A percentile compares a stretch with the other conserved stretches of the same genome.
phyloP scores from a whole-genome alignment of 1,284 basidiomycete species.

The Ustilago loliicola region DNA sequence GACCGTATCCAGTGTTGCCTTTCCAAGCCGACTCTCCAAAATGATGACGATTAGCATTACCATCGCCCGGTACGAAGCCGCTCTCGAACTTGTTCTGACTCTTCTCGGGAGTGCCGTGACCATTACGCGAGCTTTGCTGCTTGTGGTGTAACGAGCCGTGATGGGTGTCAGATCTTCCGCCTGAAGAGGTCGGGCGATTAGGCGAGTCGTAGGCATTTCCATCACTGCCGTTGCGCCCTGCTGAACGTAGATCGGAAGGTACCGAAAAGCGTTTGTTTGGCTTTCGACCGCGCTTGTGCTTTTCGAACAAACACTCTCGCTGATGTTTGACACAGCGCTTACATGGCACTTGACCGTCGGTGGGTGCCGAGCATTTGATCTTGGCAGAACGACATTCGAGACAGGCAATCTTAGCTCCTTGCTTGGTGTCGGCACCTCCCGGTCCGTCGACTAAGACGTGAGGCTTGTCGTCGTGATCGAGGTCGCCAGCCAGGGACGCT shows the following conservation, averaged over 20 bases:
- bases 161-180: conserved; percentile 27
- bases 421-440: conserved; percentile 60
- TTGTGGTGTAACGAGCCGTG: conserved; percentile 11
- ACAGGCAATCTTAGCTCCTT: conserved; percentile 60
- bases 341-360: conserved; percentile 61
- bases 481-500: conserved; percentile 19
- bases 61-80: conserved; percentile 17
- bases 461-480: conserved; percentile 48
- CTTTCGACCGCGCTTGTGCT: conserved; percentile 61
- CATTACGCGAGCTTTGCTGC: conserved; percentile 24
- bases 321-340: conserved; percentile 60
- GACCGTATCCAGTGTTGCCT: conserved; percentile 18
- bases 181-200: conserved; percentile 27
- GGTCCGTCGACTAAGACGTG: conserved; percentile 61
- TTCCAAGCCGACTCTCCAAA: conserved; percentile 29
- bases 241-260: conserved; percentile 41
- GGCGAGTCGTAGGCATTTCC: conserved; percentile 19
- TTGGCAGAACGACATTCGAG: conserved; percentile 62
- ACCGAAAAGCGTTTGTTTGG: conserved; percentile 57
- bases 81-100: conserved; percentile 27
- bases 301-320: conserved; percentile 60
- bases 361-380: conserved; percentile 62
- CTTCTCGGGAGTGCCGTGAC: conserved; percentile 33
- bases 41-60: conserved; percentile 19
- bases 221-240: conserved; percentile 33